phyloP scores from a whole-genome alignment of 2,329 filamentous ascomycete genomes.

The Beauveria asiatica region DNA sequence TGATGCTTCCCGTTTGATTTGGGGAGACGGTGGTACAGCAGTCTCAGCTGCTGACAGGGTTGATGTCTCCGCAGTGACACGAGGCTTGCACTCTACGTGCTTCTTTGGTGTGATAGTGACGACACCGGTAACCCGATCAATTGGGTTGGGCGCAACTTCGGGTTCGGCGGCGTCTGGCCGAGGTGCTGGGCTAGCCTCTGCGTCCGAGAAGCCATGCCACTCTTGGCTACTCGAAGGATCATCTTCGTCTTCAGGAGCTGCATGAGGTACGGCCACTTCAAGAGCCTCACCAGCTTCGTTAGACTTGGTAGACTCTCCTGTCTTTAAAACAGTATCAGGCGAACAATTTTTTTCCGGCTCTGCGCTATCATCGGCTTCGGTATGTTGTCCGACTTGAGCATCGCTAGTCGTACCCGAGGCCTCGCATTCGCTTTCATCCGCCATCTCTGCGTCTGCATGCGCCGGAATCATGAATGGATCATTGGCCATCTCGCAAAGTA shows the following conservation, averaged over 20 bases:
- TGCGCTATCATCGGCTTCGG: background rate
- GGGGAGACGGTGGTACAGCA: background rate
- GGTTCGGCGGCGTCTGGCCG: background rate
- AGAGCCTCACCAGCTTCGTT: background rate
- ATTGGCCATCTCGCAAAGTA: conserved; percentile 20
- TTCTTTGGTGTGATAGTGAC: background rate
- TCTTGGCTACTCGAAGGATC: background rate
- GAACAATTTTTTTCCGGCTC: background rate
- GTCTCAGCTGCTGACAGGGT: conserved; percentile 17
- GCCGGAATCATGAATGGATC: background rate
- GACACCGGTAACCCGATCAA: background rate
- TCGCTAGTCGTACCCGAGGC: background rate
- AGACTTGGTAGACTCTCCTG: background rate
- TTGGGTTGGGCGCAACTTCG: background rate
- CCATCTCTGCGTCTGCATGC: background rate
- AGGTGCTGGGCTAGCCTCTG: too few relatives aligned
- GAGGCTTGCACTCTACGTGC: background rate
- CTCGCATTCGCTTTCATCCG: background rate
- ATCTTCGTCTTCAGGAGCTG: background rate
- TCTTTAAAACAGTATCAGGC: background rate
- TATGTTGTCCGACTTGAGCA: too few relatives aligned
- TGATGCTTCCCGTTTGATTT: background rate
- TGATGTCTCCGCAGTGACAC: conserved; percentile 19
- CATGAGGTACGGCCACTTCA: background rate
- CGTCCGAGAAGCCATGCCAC: background rate